phyloP scores from a whole-genome alignment of 2,329 filamentous ascomycete genomes.

The Cucurbitaria berberidis region DNA sequence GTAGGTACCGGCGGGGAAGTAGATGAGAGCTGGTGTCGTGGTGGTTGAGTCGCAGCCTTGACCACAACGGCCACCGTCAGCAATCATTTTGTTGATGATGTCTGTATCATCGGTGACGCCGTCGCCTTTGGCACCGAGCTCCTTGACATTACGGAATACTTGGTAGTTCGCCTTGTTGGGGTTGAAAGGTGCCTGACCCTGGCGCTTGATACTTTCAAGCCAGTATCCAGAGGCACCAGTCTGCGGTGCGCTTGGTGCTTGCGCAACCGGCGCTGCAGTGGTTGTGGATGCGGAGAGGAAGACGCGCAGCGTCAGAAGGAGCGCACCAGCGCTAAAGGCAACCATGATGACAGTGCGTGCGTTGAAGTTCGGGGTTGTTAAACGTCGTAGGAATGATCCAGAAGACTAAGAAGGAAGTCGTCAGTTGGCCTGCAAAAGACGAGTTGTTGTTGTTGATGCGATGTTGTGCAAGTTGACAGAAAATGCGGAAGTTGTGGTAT shows the following conservation, averaged over 20 bases:
- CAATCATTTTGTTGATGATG: conserved; percentile 85
- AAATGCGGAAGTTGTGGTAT: conserved; percentile 15
- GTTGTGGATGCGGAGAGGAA: conserved; percentile 40
- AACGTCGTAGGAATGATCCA: conserved; percentile 21
- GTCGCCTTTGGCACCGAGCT: conserved; percentile 59
- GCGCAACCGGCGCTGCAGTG: conserved; percentile 38
- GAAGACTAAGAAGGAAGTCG: conserved; percentile 28
- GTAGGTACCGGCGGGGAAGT: conserved; percentile 90
- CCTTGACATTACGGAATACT: conserved; percentile 59
- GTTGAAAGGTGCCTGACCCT: conserved; percentile 72
- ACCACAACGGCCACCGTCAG: conserved; percentile 79
- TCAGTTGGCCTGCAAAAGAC: conserved; percentile 41
- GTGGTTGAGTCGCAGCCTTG: conserved; percentile 83
- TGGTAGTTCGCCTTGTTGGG: conserved; percentile 64
- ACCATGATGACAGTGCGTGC: conserved; percentile 45
- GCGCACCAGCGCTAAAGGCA: conserved; percentile 45
- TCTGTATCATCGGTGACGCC: conserved; percentile 80
- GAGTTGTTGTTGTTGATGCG: conserved; percentile 13
- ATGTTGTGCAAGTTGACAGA: conserved; percentile 16
- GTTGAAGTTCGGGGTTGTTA: conserved; percentile 21
- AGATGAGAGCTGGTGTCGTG: conserved; percentile 82
- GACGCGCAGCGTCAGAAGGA: conserved; percentile 47
- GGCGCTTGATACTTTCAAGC: conserved; percentile 71
- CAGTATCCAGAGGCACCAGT: conserved; percentile 63
- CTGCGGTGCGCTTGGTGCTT: conserved; percentile 25